Evolutionary conservation across 2,329 filamentous ascomycete species (phyloP), one percentile per base, ranked within the genome.

Genomic region (Diaporthe longicolla): DNA sequence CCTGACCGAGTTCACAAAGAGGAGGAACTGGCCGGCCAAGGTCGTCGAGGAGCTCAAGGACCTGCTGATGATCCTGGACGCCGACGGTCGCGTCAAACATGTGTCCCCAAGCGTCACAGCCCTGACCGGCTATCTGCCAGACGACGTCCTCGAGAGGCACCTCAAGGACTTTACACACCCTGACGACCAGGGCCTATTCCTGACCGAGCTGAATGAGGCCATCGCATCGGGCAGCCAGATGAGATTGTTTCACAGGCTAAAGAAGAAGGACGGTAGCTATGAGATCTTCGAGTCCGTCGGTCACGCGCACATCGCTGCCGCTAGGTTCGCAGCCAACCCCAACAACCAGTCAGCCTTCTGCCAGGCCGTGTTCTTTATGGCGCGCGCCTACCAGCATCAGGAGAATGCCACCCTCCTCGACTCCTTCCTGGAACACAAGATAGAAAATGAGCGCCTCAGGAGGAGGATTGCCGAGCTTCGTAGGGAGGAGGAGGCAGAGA

Each of bases 391-490:
- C 82, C 95, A 95, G 7, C 95, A 95, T 7, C 97, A 94, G 40
- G 95, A 94, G 84, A 97, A 96, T 80, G 93, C 95, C 1, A 90
- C 90, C 4, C 87, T 98, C 15, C 87, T 98, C 26, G 95, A 98
- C 83, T 97, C 95, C 0, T 98, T 98, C 79, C 87, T 98, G 37
- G 96, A 98, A 82, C 95, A 98, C 85, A 98, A 98, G 83, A 96
- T 98, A 71, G 96, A 98, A 82, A 98, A 98, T 79, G 95, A 98
- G 84, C 91, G 95, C 6, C 84, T 98, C 65, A 92, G 91, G 79
- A 93, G 94, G 78, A 91, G 94, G 57, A 97, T 98, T 76, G 92
- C 93, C 24, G 95, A 97, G 83, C 86, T 98, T 71, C 94, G 94
- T 78, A 89, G 90, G 75, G 96, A 98, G 82, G 96, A 98, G 82